Evolutionary conservation across 2,329 filamentous ascomycete genomes (phyloP).

Genomic region (Tolypocladium sp.): DNA sequence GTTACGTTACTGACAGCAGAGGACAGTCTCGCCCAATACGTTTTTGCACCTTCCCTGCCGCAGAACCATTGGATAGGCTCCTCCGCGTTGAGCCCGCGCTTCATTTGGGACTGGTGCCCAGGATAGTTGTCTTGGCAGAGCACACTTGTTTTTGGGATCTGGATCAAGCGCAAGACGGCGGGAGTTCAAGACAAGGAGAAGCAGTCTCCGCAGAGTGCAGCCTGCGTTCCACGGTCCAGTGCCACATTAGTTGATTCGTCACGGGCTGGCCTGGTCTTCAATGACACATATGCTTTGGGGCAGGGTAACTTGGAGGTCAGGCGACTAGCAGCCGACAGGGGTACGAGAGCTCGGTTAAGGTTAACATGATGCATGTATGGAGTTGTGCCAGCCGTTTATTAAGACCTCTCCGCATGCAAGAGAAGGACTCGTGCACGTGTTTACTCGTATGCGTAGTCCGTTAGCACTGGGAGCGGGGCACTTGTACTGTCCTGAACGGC

Average conservation of each 20-base stretch:
- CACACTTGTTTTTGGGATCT: background rate
- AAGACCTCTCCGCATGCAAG: too few species aligned
- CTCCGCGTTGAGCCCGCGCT: background rate
- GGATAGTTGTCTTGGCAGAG: background rate
- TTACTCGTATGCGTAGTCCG: too few species aligned
- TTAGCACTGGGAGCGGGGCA: too few species aligned
- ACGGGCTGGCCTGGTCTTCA: background rate
- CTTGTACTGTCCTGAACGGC: too few species aligned
- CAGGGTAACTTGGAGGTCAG: too few species aligned
- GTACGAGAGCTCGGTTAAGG: too few species aligned
- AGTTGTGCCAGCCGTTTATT: too few species aligned
- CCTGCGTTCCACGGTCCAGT: background rate
- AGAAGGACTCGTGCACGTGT: too few species aligned
- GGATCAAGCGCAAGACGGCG: background rate
- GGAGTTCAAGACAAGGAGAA: background rate
- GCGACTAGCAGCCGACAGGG: too few species aligned
- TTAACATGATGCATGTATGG: too few species aligned
- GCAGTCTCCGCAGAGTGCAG: background rate
- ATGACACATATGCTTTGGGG: too few species aligned
- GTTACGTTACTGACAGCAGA: too few species aligned
- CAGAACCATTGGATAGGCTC: background rate
- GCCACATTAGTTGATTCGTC: background rate
- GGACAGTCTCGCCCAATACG: constrained; percentile 56
- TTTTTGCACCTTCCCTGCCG: constrained; percentile 54
- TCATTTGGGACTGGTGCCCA: background rate